Percentiles rank a stretch among this genome's conserved stretches.
phyloP scores from a whole-genome alignment of 179 eudicot species.

The Nepenthes alata region DNA sequence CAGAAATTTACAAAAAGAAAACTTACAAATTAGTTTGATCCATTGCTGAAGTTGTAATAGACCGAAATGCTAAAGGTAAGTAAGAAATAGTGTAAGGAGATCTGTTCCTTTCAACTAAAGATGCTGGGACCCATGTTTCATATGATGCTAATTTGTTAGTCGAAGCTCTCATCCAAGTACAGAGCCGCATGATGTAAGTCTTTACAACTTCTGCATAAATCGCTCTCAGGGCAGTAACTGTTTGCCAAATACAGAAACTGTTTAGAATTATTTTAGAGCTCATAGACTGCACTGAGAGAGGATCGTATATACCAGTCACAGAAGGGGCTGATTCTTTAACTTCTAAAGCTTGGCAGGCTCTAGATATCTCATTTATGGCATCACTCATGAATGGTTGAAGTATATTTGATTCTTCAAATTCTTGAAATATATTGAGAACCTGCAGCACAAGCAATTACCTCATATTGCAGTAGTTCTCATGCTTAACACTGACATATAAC shows the following conservation, averaged over 20 bases:
- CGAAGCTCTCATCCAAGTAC: conserved; percentile 89
- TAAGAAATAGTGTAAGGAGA: conserved; percentile 83
- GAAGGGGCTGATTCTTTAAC: conserved; percentile 89
- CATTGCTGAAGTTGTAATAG: conserved; percentile 62
- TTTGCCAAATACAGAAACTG: conserved; percentile 11
- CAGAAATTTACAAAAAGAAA: background rate
- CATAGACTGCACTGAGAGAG: conserved; percentile 4
- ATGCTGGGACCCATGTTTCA: conserved; percentile 85
- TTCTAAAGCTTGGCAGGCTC: conserved; percentile 82
- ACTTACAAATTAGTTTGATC: conserved; percentile 72
- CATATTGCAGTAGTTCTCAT: background rate
- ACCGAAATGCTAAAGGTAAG: conserved; percentile 79
- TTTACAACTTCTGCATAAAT: conserved; percentile 78
- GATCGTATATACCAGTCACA: conserved; percentile 43
- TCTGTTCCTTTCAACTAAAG: conserved; percentile 82
- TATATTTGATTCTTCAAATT: conserved; percentile 79
- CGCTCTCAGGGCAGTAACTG: conserved; percentile 67
- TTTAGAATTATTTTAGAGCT: conserved; percentile 10
- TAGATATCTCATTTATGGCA: conserved; percentile 75
- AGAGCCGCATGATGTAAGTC: conserved; percentile 72
- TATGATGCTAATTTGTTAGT: conserved; percentile 65
- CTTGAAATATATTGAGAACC: conserved; percentile 73
- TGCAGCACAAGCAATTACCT: conserved; percentile 17
- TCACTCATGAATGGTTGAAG: conserved; percentile 72
- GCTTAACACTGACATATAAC: too few relatives aligned